A percentile compares a stretch with the other conserved stretches of the same genome.
Evolutionary conservation across 345 rosid species (phyloP).

Genomic region (Cardiospermum halicacabum): DNA sequence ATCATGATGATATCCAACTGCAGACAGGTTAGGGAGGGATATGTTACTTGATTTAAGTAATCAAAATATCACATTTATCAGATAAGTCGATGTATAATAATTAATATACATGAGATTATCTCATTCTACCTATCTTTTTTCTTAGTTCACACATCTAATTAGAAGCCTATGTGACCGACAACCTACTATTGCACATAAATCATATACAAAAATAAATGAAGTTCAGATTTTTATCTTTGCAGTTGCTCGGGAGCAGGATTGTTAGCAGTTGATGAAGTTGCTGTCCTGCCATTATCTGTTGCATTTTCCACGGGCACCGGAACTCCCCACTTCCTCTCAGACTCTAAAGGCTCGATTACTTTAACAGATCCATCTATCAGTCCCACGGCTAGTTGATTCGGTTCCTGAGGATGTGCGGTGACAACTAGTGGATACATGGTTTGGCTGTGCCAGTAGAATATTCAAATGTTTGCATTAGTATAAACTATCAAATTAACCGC

Average conservation of each 20-base stretch:
- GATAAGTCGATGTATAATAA: conserved; percentile 11
- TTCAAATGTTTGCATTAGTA: neutral
- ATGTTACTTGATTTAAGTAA: conserved; percentile 7
- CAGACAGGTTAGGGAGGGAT: neutral
- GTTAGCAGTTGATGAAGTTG: conserved; percentile 40
- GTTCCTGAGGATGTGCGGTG: conserved; percentile 69
- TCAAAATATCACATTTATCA: conserved; percentile 13
- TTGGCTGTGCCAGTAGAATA: conserved; percentile 26
- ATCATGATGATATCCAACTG: too few relatives aligned
- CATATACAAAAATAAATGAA: conserved; percentile 20
- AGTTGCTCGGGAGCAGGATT: conserved; percentile 35
- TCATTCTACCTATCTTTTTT: neutral
- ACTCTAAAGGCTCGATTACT: conserved; percentile 60
- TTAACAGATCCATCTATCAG: conserved; percentile 57
- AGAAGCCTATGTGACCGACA: neutral
- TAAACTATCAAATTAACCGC: neutral
- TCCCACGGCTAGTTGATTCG: conserved; percentile 65
- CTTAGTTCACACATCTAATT: conserved; percentile 13
- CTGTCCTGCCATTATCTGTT: conserved; percentile 33
- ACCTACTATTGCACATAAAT: conserved; percentile 21
- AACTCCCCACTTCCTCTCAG: conserved; percentile 53
- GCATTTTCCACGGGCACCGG: conserved; percentile 40
- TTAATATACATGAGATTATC: conserved; percentile 12
- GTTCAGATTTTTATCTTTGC: conserved; percentile 29
- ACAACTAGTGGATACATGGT: conserved; percentile 43